phyloP scores from a whole-genome alignment of 306 rosid species.

The Luffa aegyptiaca region DNA sequence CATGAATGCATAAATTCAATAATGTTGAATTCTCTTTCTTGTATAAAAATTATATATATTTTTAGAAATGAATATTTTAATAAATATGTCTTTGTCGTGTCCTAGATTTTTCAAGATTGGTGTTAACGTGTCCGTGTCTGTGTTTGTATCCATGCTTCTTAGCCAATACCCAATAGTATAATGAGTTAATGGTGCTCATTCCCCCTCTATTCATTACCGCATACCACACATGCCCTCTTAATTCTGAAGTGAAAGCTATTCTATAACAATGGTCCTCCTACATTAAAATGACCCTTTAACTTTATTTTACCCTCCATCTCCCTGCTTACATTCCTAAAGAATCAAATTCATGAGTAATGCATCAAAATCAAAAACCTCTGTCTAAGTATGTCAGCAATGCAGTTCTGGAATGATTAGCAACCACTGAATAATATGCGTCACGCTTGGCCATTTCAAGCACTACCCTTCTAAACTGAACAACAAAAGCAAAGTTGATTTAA shows the following conservation, averaged over 20 bases:
- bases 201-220: not conserved
- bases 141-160: too few relatives aligned
- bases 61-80: too few relatives aligned
- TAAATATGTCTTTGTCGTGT: too few relatives aligned
- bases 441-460: not conserved
- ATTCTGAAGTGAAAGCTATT: not conserved
- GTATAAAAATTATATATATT: too few relatives aligned
- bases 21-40: too few relatives aligned
- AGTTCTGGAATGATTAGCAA: not conserved
- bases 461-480: not conserved
- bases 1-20: too few relatives aligned
- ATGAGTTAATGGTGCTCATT: not conserved
- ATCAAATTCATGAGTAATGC: not conserved
- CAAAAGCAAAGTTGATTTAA: not conserved
- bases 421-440: not conserved
- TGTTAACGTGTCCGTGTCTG: too few relatives aligned
- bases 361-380: not conserved
- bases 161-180: not conserved
- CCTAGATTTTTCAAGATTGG: too few relatives aligned
- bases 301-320: not conserved
- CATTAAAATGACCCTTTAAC: not conserved
- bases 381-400: not conserved
- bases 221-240: not conserved
- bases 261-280: not conserved
- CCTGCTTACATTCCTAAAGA: not conserved